Evolutionary conservation across 176 grass and related monocot genomes (phyloP).

Genomic region (Leersia perrieri): DNA sequence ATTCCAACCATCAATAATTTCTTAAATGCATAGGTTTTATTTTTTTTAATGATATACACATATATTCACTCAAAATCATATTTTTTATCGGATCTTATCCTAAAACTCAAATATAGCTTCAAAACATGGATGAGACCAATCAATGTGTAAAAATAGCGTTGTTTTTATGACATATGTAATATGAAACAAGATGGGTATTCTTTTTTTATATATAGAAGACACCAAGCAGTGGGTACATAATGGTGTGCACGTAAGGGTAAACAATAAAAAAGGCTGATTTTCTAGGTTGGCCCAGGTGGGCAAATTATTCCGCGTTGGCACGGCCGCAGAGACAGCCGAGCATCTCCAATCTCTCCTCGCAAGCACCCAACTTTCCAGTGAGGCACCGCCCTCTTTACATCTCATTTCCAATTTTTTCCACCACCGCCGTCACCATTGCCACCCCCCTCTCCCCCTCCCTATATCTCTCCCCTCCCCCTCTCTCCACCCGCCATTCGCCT

Average conservation of each 20-base stretch:
- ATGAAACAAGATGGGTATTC: too few relatives aligned
- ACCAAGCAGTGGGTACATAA: background rate
- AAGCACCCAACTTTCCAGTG: slow-evolving; percentile 47
- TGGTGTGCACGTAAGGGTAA: background rate
- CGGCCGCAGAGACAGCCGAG: slow-evolving; percentile 27
- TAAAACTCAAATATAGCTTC: too few relatives aligned
- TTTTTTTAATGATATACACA: too few relatives aligned
- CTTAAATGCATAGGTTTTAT: too few relatives aligned
- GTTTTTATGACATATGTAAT: too few relatives aligned
- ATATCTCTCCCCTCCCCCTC: slow-evolving; percentile 34
- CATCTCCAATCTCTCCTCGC: background rate
- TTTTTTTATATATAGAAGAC: too few relatives aligned
- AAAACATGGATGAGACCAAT: too few relatives aligned
- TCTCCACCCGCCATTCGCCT: slow-evolving; percentile 27
- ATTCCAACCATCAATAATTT: too few relatives aligned
- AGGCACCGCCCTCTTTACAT: slow-evolving; percentile 42
- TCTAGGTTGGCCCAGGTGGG: slow-evolving; percentile 7
- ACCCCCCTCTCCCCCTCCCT: slow-evolving; percentile 12
- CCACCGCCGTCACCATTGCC: slow-evolving; percentile 13
- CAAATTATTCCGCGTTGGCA: slow-evolving; percentile 43
- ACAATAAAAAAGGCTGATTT: background rate
- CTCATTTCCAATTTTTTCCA: slow-evolving; percentile 15
- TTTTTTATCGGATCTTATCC: too few relatives aligned
- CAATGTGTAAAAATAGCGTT: too few relatives aligned
- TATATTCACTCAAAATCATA: too few relatives aligned